These are phyloP conservation scores for Arabidopsis arenosa DNA, from an alignment of 345 rosid species.

Conservation along the genomic window DNA sequence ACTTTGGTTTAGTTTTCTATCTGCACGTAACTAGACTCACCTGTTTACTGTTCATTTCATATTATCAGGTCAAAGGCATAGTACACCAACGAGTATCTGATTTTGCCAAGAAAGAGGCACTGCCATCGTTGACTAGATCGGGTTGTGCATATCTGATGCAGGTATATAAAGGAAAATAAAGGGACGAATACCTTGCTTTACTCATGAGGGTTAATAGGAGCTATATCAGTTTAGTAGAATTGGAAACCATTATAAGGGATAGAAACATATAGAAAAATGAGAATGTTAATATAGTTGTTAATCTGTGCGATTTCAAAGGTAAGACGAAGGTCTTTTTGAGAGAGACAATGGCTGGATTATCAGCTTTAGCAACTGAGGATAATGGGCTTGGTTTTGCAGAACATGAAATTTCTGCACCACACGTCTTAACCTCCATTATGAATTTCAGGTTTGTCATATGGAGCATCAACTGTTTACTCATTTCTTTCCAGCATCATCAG, in stretches of 20 bases:
- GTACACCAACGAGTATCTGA: constrained; percentile 89
- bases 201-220: constrained; percentile 24
- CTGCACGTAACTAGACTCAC: constrained; percentile 22
- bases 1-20: constrained; percentile 22
- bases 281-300: not conserved
- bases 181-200: not conserved
- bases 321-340: constrained; percentile 17
- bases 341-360: constrained; percentile 14
- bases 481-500: constrained; percentile 91
- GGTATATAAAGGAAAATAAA: constrained; percentile 52
- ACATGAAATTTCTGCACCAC: constrained; percentile 11
- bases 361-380: constrained; percentile 25
- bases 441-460: constrained; percentile 89
- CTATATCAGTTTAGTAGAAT: constrained; percentile 26
- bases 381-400: constrained; percentile 2
- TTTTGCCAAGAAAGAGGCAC: constrained; percentile 85
- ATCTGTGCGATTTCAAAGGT: constrained; percentile 18
- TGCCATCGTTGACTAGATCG: constrained; percentile 94
- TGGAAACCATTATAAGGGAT: constrained; percentile 1
- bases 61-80: constrained; percentile 75
- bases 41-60: constrained; percentile 29
- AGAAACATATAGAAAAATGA: constrained; percentile 8
- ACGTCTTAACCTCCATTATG: constrained; percentile 10
- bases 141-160: constrained; percentile 97
- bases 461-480: constrained; percentile 96